Base-by-base conservation (phyloP, 495 filamentous ascomycete genomes). In the Venustampulla echinocandica region DNA sequence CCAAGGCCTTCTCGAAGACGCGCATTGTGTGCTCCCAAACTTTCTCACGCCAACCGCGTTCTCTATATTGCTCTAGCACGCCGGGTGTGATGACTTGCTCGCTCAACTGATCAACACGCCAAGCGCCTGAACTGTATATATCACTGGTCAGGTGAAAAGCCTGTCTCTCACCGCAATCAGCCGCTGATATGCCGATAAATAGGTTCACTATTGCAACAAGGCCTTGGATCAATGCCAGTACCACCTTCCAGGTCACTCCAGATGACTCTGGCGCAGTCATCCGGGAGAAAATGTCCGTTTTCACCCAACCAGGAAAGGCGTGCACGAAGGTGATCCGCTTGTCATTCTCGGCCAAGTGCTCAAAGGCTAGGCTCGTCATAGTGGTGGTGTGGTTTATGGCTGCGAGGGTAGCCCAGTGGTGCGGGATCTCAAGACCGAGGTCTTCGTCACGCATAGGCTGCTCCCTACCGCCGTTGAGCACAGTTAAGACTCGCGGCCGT, bases 291-390 rank as follows among this genome's bases (percentile, higher is more conserved):
- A 30, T 35, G n/a, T 11, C 18, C 11, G 67, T 69, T 0, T 39
- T 39, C 1, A 67, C 64, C 1, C 63, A 36, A 1, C 67, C 63
- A 4, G 65, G 67, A 44, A 48, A 65, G n/a, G 45, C 42, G 43
- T 69, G 65, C 3, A 67, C 22, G 38, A 63, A 68, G 39, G 57
- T 62, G 4, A 67, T 54, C 0, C 36, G 28, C 1, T 54, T 61
- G 19, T 64, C 19, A 1, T 20, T 24, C 0, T 22, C 10, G 0
- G 65, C 56, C 0, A 68, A 32, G 15, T 56, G 42, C 19, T 64
- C 60, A 18, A 67, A 52, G 11, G 52, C 48, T 10, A 56, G 42
- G 20, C 49, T 46, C 19, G 53, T 59, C 25, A 54, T 38, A 10
- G 42, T 46, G 14, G 14, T 21, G 11, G 30, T 22, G 20, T 47